Evolutionary conservation across 345 rosid genomes (phyloP).

Genomic region (Sisymbrium irio): DNA sequence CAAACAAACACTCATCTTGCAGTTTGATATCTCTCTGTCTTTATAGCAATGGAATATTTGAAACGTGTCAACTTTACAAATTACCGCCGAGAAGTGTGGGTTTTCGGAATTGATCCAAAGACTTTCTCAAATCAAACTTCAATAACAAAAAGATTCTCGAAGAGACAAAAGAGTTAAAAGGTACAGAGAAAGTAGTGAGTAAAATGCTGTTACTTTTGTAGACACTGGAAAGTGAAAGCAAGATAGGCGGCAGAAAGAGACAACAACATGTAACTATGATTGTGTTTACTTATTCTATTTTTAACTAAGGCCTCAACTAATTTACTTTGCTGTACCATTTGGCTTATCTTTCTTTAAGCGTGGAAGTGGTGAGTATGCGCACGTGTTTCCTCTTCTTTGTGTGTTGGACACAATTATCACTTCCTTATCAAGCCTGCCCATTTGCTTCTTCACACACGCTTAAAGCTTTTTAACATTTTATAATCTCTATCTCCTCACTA

Average conservation of each 20-base stretch:
- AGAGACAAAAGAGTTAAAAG: slow-evolving; percentile 3
- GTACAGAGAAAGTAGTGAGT: not conserved
- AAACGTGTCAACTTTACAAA: not conserved
- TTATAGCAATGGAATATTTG: not conserved
- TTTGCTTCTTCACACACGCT: slow-evolving; percentile 4
- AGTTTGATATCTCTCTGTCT: not conserved
- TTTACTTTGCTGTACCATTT: not conserved
- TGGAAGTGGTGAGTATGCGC: slow-evolving; percentile 39
- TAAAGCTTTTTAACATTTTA: not conserved
- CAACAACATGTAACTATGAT: slow-evolving; percentile 27
- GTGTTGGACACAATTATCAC: slow-evolving; percentile 54
- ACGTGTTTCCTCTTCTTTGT: slow-evolving; percentile 49
- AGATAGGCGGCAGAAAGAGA: slow-evolving; percentile 22
- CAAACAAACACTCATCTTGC: not conserved
- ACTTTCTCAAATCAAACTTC: slow-evolving; percentile 1
- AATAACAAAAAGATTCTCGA: slow-evolving; percentile 3
- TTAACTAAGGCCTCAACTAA: not conserved
- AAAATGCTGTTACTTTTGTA: slow-evolving; percentile 27
- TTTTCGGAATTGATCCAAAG: not conserved
- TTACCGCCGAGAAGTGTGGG: not conserved
- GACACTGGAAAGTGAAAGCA: slow-evolving; percentile 33
- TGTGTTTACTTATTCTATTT: slow-evolving; percentile 15
- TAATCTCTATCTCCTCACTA: not conserved
- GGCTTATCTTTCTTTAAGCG: not conserved
- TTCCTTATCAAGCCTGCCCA: slow-evolving; percentile 10